Evolutionary conservation across 2,329 filamentous ascomycete species (phyloP).

Genomic region (Talaromyces pinophilus): DNA sequence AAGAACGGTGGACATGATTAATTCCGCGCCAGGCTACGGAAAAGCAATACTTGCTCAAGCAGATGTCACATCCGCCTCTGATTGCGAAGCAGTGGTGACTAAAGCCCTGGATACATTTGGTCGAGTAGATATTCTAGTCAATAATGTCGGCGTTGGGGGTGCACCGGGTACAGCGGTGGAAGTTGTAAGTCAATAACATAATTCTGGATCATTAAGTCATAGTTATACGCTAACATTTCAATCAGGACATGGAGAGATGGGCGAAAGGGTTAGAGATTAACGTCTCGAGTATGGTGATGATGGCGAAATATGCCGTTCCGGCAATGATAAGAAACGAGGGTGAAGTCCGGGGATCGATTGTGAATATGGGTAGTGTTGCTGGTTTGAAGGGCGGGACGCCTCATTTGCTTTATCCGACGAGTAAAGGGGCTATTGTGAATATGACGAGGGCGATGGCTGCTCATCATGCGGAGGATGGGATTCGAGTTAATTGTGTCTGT

Average conservation of each 20-base stretch:
- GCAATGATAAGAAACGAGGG: slow-evolving; percentile 58
- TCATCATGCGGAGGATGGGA: slow-evolving; percentile 54
- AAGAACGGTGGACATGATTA: slow-evolving; percentile 57
- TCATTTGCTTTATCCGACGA: slow-evolving; percentile 56
- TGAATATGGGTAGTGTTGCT: slow-evolving; percentile 65
- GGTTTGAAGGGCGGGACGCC: slow-evolving; percentile 52
- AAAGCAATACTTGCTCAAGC: slow-evolving; percentile 14
- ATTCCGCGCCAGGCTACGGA: slow-evolving; percentile 41
- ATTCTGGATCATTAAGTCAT: no score
- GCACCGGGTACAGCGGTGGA: slow-evolving; percentile 61
- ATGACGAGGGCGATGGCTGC: slow-evolving; percentile 60
- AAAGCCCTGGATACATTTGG: slow-evolving; percentile 47
- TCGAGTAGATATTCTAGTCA: slow-evolving; percentile 63
- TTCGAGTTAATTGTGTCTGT: slow-evolving; percentile 59
- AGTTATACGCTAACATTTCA: no score
- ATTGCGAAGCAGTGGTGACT: background rate
- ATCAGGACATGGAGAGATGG: slow-evolving; percentile 58
- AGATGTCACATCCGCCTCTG: background rate
- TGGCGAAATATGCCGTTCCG: slow-evolving; percentile 63
- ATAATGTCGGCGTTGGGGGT: slow-evolving; percentile 65
- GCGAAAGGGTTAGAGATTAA: slow-evolving; percentile 61
- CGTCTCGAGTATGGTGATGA: slow-evolving; percentile 65
- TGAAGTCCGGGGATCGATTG: slow-evolving; percentile 30
- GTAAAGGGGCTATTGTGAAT: slow-evolving; percentile 57
- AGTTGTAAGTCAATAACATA: slow-evolving; percentile 35